phyloP scores from a whole-genome alignment of 2,329 filamentous ascomycete genomes.

The Neophaeococcomyces mojaviensis region DNA sequence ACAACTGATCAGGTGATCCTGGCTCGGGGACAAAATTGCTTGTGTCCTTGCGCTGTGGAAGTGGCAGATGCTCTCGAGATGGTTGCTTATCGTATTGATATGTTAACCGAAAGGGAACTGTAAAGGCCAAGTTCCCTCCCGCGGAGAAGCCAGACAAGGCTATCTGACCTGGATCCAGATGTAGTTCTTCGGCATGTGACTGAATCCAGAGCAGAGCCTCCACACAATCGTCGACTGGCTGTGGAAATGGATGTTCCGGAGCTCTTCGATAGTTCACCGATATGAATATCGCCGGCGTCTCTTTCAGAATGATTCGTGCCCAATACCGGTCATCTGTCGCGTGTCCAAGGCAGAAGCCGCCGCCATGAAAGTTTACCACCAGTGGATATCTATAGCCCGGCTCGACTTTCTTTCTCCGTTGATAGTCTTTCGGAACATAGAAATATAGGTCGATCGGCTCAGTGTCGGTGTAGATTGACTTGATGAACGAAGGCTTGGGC shows the following conservation, averaged over 20 bases:
- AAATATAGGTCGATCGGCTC: constrained; percentile 51
- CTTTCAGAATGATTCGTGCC: constrained; percentile 48
- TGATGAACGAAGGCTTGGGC: constrained; percentile 53
- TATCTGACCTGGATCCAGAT: constrained; percentile 51
- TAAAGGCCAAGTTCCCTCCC: constrained; percentile 56
- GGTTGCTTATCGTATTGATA: constrained; percentile 25
- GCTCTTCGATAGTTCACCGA: constrained; percentile 56
- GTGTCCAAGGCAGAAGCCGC: constrained; percentile 54
- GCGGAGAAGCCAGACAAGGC: constrained; percentile 56
- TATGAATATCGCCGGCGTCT: constrained; percentile 52
- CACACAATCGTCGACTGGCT: constrained; percentile 57
- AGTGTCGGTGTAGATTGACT: constrained; percentile 45
- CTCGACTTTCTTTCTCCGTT: constrained; percentile 25
- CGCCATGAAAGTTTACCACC: constrained; percentile 58
- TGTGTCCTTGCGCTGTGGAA: background rate
- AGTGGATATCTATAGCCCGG: constrained; percentile 45
- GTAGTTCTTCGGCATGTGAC: constrained; percentile 47
- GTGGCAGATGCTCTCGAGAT: constrained; percentile 1
- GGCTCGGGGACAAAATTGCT: constrained; percentile 1
- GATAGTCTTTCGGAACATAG: constrained; percentile 47
- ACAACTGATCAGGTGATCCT: background rate
- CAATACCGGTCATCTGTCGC: constrained; percentile 56
- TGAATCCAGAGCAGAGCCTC: constrained; percentile 54
- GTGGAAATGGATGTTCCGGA: constrained; percentile 56
- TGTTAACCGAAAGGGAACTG: constrained; percentile 52